A percentile compares a stretch with the other conserved stretches of the same genome.
phyloP scores from a whole-genome alignment of 2,329 filamentous ascomycete genomes.

The Penicillium sp. region DNA sequence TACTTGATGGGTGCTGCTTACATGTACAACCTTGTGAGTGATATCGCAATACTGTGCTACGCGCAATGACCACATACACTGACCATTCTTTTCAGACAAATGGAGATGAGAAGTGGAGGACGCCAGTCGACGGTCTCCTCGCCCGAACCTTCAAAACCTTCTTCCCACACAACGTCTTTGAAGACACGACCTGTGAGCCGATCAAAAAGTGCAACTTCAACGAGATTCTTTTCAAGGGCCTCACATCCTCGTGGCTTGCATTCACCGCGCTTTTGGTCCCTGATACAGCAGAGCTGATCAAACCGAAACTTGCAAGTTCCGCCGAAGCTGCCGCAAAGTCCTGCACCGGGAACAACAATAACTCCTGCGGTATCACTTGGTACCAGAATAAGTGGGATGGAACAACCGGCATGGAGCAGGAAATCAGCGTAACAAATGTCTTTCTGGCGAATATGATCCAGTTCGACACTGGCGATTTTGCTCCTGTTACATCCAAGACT shows the following conservation, averaged over 20 bases:
- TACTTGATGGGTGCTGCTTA: constrained; percentile 61
- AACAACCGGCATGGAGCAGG: constrained; percentile 62
- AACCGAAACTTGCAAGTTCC: constrained; percentile 58
- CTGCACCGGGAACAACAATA: constrained; percentile 60
- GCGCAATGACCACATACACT: not conserved
- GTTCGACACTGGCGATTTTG: constrained; percentile 51
- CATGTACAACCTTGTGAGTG: constrained; percentile 63
- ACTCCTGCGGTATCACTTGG: constrained; percentile 67
- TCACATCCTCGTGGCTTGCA: constrained; percentile 65
- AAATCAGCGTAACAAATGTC: constrained; percentile 66
- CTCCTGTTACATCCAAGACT: constrained; percentile 41
- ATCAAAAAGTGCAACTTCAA: constrained; percentile 58
- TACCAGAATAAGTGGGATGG: constrained; percentile 52
- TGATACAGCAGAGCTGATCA: constrained; percentile 54
- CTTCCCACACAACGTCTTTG: constrained; percentile 44
- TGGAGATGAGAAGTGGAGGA: constrained; percentile 55
- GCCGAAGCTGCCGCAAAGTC: constrained; percentile 59
- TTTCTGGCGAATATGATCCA: constrained; percentile 59
- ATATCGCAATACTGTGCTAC: too few relatives aligned
- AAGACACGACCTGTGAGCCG: constrained; percentile 65
- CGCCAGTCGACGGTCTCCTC: constrained; percentile 56
- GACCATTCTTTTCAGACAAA: constrained; percentile 41
- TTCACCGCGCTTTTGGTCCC: constrained; percentile 63
- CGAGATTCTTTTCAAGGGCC: constrained; percentile 64
- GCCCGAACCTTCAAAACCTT: constrained; percentile 49